phyloP scores from a whole-genome alignment of 371 early-diverging fungal species.

The Mortierella polycephala region DNA sequence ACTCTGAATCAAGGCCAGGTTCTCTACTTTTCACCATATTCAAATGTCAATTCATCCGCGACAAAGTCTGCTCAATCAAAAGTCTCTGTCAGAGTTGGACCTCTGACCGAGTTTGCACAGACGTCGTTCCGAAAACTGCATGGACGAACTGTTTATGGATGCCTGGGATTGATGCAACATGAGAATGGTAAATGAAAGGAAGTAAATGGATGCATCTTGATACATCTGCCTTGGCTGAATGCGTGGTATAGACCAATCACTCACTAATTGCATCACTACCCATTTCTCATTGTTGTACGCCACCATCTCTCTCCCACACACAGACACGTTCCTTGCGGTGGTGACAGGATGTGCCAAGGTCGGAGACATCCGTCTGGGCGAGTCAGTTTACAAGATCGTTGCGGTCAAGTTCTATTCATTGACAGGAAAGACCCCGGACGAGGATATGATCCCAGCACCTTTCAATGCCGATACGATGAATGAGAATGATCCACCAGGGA shows the following conservation, averaged over 20 bases:
- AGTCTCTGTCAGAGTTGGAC: slow-evolving; percentile 60
- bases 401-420: slow-evolving; percentile 74
- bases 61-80: slow-evolving; percentile 21
- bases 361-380: slow-evolving; percentile 68
- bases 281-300: too few species aligned
- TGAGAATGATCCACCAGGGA: slow-evolving; percentile 43
- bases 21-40: slow-evolving; percentile 27
- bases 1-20: slow-evolving; percentile 19
- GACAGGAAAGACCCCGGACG: slow-evolving; percentile 67
- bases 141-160: slow-evolving; percentile 74
- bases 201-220: not conserved
- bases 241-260: too few species aligned
- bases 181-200: slow-evolving; percentile 61
- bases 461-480: slow-evolving; percentile 48
- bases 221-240: not conserved
- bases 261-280: too few species aligned
- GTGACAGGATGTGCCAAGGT: slow-evolving; percentile 74
- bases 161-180: slow-evolving; percentile 73
- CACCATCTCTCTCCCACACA: not conserved
- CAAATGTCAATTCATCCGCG: slow-evolving; percentile 20
- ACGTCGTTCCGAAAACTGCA: slow-evolving; percentile 61
- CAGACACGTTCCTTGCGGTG: slow-evolving; percentile 79
- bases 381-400: slow-evolving; percentile 68
- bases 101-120: slow-evolving; percentile 61
- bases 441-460: slow-evolving; percentile 56